Percentiles rank a stretch among this genome's conserved stretches.
Evolutionary conservation across 306 rosid genomes (phyloP).

Genomic region (Vigna hirtella): DNA sequence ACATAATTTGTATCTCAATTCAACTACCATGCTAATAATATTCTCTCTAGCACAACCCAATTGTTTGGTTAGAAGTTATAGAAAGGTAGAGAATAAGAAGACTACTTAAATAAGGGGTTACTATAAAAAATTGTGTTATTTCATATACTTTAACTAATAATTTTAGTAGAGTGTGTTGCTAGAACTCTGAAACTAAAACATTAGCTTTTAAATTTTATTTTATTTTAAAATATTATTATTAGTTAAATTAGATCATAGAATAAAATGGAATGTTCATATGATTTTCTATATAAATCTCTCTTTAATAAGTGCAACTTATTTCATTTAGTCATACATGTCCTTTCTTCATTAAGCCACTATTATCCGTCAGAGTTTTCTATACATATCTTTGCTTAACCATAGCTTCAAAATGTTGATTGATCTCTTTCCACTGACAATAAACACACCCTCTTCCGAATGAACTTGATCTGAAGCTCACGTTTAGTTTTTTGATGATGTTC

Average conservation of each 20-base stretch:
- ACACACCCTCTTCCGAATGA: background rate
- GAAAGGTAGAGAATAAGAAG: too few relatives aligned
- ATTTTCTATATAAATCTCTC: background rate
- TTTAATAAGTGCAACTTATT: background rate
- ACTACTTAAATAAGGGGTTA: background rate
- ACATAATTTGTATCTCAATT: too few relatives aligned
- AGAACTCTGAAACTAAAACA: background rate
- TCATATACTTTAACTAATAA: too few relatives aligned
- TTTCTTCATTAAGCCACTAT: background rate
- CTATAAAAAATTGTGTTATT: too few relatives aligned
- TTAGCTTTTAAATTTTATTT: background rate
- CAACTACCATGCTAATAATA: background rate
- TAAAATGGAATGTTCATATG: background rate
- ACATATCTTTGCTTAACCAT: too few relatives aligned
- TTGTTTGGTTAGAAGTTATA: too few relatives aligned
- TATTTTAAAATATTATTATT: background rate
- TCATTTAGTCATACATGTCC: background rate
- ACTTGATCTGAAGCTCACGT: background rate
- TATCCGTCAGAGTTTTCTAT: background rate
- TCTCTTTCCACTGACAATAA: too few relatives aligned
- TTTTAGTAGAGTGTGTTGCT: background rate
- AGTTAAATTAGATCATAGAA: background rate
- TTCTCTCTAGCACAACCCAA: background rate
- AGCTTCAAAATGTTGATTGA: background rate
- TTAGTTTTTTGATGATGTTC: background rate